phyloP scores from a whole-genome alignment of 108 stramenopile genomes.

The Skeletonema potamos region DNA sequence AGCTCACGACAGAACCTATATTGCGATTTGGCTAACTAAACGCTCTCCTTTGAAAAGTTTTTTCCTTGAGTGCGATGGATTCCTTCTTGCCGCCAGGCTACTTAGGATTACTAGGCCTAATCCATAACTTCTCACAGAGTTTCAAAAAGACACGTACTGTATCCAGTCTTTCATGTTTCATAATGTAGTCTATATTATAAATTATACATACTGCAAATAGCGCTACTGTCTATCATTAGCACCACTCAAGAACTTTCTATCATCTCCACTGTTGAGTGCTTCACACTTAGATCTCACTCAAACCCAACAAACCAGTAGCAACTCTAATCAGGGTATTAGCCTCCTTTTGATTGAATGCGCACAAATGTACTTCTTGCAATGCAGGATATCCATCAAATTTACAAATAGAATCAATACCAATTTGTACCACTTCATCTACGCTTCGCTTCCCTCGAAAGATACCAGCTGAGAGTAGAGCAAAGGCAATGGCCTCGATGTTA shows the following conservation, averaged over 20 bases:
- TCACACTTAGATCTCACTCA: background rate
- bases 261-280: background rate
- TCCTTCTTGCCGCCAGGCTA: too few relatives aligned
- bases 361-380: conserved; percentile 54
- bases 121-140: too few relatives aligned
- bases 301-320: conserved; percentile 37
- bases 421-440: conserved; percentile 54
- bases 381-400: conserved; percentile 46
- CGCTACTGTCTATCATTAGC: background rate
- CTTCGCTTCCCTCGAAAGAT: conserved; percentile 62
- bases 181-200: too few relatives aligned
- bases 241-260: background rate
- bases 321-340: conserved; percentile 13
- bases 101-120: too few relatives aligned
- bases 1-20: too few relatives aligned
- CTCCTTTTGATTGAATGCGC: conserved; percentile 46
- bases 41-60: too few relatives aligned
- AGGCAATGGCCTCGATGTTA: conserved; percentile 62
- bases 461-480: conserved; percentile 76
- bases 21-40: too few relatives aligned
- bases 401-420: conserved; percentile 59
- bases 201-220: background rate
- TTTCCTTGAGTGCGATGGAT: too few relatives aligned
- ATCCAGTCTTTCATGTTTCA: too few relatives aligned
- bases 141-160: too few relatives aligned